Conservation (phyloP, 2,329 filamentous ascomycete genomes). For the Aspergillus bombycis region DNA sequence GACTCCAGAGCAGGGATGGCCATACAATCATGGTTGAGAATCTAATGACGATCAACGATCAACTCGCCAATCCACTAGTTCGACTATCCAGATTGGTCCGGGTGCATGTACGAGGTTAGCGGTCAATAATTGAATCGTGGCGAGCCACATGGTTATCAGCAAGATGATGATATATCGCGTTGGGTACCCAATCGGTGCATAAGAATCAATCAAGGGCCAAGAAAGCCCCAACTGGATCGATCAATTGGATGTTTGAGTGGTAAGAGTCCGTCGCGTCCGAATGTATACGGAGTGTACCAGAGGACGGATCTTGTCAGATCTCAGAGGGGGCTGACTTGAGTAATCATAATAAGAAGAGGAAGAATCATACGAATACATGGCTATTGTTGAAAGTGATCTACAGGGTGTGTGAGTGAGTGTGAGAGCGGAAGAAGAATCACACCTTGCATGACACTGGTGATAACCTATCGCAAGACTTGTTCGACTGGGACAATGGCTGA, state of each 20-base stretch:
- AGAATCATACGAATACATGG: background rate
- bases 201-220: background rate
- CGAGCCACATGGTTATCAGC: constrained; percentile 14
- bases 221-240: background rate
- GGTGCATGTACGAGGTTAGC: constrained; percentile 7
- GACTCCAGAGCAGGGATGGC: background rate
- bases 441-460: background rate
- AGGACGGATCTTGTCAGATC: background rate
- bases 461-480: background rate
- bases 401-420: background rate
- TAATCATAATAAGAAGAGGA: background rate
- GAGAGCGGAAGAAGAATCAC: background rate
- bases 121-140: constrained; percentile 13
- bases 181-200: background rate
- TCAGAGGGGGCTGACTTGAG: background rate
- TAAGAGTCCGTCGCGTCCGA: background rate
- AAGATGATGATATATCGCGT: constrained; percentile 1
- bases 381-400: background rate
- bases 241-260: background rate
- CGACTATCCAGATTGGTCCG: background rate
- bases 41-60: constrained; percentile 14
- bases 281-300: background rate
- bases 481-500: background rate
- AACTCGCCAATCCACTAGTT: constrained; percentile 15
- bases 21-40: background rate